Evolutionary conservation across 306 rosid species (phyloP).

Genomic region (Sindora glabra): DNA sequence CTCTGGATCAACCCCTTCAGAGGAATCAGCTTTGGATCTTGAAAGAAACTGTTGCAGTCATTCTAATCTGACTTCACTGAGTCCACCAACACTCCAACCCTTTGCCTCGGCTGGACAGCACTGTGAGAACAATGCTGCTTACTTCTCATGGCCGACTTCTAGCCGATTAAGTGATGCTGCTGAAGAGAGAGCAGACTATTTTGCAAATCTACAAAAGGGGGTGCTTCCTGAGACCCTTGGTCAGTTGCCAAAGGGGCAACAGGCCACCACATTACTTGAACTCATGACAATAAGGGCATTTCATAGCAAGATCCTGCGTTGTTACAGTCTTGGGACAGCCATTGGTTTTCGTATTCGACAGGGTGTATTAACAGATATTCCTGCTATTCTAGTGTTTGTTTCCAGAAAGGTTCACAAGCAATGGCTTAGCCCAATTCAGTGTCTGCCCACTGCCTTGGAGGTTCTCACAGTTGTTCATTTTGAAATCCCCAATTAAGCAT

Average conservation of each 20-base stretch:
- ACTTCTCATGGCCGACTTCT: conserved; percentile 94
- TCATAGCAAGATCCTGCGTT: conserved; percentile 98
- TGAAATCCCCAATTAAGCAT: neutral
- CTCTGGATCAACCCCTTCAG: conserved; percentile 85
- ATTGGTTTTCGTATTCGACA: conserved; percentile 87
- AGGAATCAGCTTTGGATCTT: conserved; percentile 92
- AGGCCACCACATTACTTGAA: conserved; percentile 90
- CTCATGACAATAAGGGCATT: conserved; percentile 97
- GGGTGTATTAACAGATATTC: conserved; percentile 86
- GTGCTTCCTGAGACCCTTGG: conserved; percentile 85
- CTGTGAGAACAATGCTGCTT: conserved; percentile 86
- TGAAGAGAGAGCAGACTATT: conserved; percentile 93
- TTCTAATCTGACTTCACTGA: conserved; percentile 83
- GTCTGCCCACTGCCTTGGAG: conserved; percentile 95
- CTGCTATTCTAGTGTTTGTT: conserved; percentile 97
- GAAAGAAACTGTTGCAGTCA: conserved; percentile 85
- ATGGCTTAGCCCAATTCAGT: conserved; percentile 97
- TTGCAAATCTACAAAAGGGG: conserved; percentile 86
- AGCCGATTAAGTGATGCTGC: conserved; percentile 80
- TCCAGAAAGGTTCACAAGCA: conserved; percentile 98
- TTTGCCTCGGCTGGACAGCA: conserved; percentile 97
- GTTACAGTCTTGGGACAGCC: conserved; percentile 97
- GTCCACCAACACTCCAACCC: conserved; percentile 83
- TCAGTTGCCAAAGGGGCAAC: conserved; percentile 86
- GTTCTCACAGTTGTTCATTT: conserved; percentile 28